A percentile compares a stretch with the other conserved stretches of the same genome.
Evolutionary conservation across 106 monocot genomes (phyloP).

Genomic region (Dactylorhiza incarnata): DNA sequence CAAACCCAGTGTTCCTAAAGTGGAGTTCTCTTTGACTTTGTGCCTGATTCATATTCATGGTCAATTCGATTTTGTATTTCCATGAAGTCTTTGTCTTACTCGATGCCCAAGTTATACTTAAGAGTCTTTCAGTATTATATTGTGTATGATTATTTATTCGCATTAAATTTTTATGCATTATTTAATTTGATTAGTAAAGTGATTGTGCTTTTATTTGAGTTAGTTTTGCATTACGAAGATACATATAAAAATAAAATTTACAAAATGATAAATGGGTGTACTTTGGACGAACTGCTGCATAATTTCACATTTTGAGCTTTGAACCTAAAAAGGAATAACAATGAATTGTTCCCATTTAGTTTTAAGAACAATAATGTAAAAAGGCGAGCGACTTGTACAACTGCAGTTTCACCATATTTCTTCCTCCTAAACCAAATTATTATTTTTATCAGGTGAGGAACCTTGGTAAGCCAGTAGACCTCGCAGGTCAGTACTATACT

Average conservation of each 20-base stretch:
- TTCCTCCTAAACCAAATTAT: neutral
- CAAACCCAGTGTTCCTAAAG: too few relatives aligned
- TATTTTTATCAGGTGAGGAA: conserved; percentile 65
- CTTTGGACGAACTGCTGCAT: neutral
- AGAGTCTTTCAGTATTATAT: neutral
- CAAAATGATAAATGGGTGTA: neutral
- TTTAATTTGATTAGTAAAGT: neutral
- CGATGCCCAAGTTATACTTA: neutral
- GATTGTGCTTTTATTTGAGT: neutral
- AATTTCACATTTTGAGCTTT: neutral
- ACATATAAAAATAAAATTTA: too few relatives aligned
- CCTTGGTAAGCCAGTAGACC: conserved; percentile 95
- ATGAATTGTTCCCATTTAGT: neutral
- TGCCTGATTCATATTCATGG: neutral
- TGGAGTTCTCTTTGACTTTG: neutral
- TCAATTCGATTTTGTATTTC: neutral
- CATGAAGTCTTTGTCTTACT: neutral
- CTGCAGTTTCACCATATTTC: neutral
- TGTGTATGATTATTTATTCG: neutral
- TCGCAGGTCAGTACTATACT: conserved; percentile 88
- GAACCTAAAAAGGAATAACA: neutral
- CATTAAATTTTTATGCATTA: neutral
- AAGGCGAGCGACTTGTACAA: neutral
- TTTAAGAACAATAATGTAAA: neutral
- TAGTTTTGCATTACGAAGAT: neutral